Conservation (phyloP, 257 asterid genomes). For the Gynochthodes officinalis region DNA sequence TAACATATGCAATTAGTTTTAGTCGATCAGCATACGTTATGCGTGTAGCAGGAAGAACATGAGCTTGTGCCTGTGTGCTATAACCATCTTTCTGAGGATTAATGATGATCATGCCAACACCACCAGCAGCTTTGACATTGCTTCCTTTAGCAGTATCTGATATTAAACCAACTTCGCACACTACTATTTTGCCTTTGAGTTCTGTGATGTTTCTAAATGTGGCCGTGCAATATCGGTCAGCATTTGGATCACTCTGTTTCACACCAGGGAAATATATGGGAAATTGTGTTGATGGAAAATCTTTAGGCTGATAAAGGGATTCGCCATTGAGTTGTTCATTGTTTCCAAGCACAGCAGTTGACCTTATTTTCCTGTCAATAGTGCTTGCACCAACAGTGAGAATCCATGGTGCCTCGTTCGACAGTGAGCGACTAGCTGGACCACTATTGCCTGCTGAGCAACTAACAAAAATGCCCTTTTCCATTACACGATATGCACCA, state of each 20-base stretch:
- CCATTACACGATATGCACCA: constrained; percentile 1
- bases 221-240: neutral
- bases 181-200: constrained; percentile 7
- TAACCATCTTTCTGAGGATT: neutral
- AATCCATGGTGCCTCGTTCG: constrained; percentile 18
- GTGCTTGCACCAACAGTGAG: constrained; percentile 21
- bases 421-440: neutral
- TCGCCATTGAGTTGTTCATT: neutral
- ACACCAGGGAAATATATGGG: constrained; percentile 2
- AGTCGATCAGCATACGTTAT: constrained; percentile 6
- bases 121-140: constrained; percentile 11
- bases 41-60: constrained; percentile 6
- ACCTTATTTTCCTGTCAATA: constrained; percentile 4
- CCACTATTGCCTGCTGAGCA: constrained; percentile 13
- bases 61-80: neutral
- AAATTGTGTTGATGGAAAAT: neutral
- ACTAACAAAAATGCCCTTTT: constrained; percentile 17
- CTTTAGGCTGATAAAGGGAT: constrained; percentile 9
- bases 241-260: neutral
- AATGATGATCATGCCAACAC: constrained; percentile 10
- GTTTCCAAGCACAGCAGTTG: constrained; percentile 18
- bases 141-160: neutral
- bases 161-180: neutral
- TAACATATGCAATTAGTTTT: neutral
- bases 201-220: neutral